Percentiles rank a stretch among this genome's conserved stretches.
Conservation (phyloP, 2,329 filamentous ascomycete genomes). For the Fusarium redolens region DNA sequence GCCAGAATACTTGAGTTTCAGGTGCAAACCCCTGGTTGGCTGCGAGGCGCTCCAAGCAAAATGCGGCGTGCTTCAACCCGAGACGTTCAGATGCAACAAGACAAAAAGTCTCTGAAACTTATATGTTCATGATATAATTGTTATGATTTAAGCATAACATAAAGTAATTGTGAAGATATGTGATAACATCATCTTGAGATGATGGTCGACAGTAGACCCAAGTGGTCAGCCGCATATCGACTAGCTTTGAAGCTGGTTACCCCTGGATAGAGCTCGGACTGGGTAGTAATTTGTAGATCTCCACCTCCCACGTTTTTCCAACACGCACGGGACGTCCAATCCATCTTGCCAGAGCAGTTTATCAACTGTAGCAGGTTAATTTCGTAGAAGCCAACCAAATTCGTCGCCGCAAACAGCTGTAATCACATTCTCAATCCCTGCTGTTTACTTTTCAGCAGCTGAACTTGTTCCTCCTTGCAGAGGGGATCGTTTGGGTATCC, state of each 20-base stretch:
- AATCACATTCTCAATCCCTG: constrained; percentile 14
- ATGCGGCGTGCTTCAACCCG: constrained; percentile 9
- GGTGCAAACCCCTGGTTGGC: constrained; percentile 18
- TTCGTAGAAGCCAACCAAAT: constrained; percentile 7
- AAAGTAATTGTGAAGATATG: not conserved
- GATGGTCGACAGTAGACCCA: too few species aligned
- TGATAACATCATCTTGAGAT: not conserved
- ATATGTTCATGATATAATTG: not conserved
- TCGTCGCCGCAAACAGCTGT: constrained; percentile 14
- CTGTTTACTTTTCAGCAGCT: not conserved
- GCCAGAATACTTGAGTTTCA: constrained; percentile 27
- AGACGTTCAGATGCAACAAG: constrained; percentile 21
- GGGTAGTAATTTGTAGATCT: constrained; percentile 26
- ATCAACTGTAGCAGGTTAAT: constrained; percentile 24
- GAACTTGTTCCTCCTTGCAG: constrained; percentile 5
- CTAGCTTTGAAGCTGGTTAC: constrained; percentile 19
- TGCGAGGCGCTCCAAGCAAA: constrained; percentile 19
- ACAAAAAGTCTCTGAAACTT: not conserved
- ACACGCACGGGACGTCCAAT: constrained; percentile 10
- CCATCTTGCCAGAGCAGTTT: constrained; percentile 15
- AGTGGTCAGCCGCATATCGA: constrained; percentile 13
- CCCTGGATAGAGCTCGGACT: constrained; percentile 36
- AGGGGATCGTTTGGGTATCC: constrained; percentile 18
- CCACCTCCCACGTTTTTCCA: constrained; percentile 34
- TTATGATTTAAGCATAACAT: not conserved